Evolutionary conservation across 768 basidiomycete species (phyloP), one percentile per base, ranked within the genome.

Genomic region (Tricholoma terreum): DNA sequence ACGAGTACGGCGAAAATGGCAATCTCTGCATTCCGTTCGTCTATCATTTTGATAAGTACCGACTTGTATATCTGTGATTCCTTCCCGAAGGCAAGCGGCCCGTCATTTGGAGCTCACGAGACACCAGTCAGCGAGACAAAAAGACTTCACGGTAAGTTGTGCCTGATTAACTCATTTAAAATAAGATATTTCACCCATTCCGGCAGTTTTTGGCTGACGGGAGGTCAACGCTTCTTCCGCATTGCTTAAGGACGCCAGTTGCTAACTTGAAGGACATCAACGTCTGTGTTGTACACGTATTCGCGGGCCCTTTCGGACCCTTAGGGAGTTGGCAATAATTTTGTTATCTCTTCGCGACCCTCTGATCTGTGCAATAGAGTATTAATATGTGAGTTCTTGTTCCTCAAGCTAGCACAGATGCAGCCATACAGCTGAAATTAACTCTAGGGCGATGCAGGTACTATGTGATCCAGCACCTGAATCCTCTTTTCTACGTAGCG

Each of bases 1-100:
- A 90, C 58, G 65, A 77, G 6, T 92, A 90, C 74, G 87, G 83
- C 59, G 9, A 81, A 89, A 72, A 92, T 90, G 55, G 90, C 91
- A 56, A 40, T 82, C 67, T 2, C 3, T 2, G 19, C 42, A 15
- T 24, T 24, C n/a, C 4, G 33, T 36, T 35, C 30, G 9, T 36
- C 30, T 22, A 17, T 19, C 33, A 14, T n/a, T 46, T 46, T 57
- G 35, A 59, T 55, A 27, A 40, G 34, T 35, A 31, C 45, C 22
- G 46, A 30, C 7, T 24, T 24, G n/a, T 30, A 49, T 89, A 49
- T 89, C 22, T 90, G 89, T 69, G 78, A 87, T 67, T 46, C 12
- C 24, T 42, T 17, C 7, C n/a, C 14, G 38, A 40, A 7, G 17
- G 6, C 24, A 27, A 27, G 24, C 24, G 24, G 24, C 24, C 17